A percentile compares a stretch with the other conserved stretches of the same genome.
Evolutionary conservation across 306 rosid genomes (phyloP).

Genomic region (Albizia julibrissin): DNA sequence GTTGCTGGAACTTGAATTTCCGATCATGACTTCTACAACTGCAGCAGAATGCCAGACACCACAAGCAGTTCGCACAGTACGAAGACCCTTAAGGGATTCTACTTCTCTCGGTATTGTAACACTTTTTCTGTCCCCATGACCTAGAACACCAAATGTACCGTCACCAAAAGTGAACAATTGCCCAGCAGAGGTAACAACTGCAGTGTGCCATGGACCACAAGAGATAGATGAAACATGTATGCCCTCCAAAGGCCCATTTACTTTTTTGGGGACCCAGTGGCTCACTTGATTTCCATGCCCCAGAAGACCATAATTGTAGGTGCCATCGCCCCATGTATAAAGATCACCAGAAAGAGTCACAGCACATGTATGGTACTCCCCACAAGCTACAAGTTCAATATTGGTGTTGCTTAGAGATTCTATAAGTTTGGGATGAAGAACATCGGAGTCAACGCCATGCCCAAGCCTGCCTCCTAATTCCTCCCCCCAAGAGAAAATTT

Average conservation of each 20-base stretch:
- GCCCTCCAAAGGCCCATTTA: constrained; percentile 72
- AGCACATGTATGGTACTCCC: constrained; percentile 78
- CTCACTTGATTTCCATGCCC: constrained; percentile 80
- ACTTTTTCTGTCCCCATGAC: constrained; percentile 64
- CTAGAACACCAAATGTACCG: constrained; percentile 79
- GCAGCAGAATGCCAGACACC: constrained; percentile 89
- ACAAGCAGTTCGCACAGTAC: constrained; percentile 71
- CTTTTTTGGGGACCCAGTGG: constrained; percentile 78
- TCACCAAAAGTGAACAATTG: constrained; percentile 76
- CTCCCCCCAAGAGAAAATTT: constrained; percentile 83
- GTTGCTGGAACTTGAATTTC: constrained; percentile 66
- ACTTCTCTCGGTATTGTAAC: constrained; percentile 66
- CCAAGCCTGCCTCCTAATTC: constrained; percentile 83
- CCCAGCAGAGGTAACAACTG: constrained; percentile 73
- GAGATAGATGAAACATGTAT: constrained; percentile 69
- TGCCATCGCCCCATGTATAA: constrained; percentile 81
- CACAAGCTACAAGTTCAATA: constrained; percentile 80
- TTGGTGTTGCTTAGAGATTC: constrained; percentile 60
- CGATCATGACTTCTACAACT: constrained; percentile 77
- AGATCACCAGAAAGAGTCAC: constrained; percentile 78
- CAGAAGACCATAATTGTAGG: constrained; percentile 65
- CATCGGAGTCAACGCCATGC: constrained; percentile 73
- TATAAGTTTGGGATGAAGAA: constrained; percentile 66
- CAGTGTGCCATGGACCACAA: constrained; percentile 84
- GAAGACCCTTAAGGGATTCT: constrained; percentile 72